These are phyloP conservation scores for Entelexis paramagnoliae DNA, from an alignment of 1,139 yeast species.

Conservation along the genomic window DNA sequence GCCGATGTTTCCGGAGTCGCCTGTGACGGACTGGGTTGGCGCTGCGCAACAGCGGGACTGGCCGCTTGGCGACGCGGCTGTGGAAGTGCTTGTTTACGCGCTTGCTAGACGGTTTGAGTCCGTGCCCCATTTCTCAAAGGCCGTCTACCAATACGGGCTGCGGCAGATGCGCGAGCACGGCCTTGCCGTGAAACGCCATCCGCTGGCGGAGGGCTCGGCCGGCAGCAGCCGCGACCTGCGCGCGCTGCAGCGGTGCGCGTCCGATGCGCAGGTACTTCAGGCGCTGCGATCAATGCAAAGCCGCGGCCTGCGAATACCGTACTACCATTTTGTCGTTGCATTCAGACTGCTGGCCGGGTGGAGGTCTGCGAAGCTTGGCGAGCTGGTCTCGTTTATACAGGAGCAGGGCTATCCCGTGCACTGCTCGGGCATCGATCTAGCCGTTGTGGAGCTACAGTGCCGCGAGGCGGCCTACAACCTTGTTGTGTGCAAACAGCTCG, in stretches of 20 bases:
- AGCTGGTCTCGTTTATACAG: constrained; percentile 9
- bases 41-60: constrained; percentile 19
- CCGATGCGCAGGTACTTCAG: not conserved
- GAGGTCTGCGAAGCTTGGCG: constrained; percentile 1
- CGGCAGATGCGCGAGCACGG: not conserved
- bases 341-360: constrained; percentile 12
- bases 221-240: not conserved
- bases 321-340: constrained; percentile 15
- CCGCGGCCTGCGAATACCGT: constrained; percentile 20
- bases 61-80: constrained; percentile 12
- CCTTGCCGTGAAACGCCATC: not conserved
- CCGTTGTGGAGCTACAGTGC: constrained; percentile 20
- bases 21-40: constrained; percentile 18
- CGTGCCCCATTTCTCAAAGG: not conserved
- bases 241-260: not conserved
- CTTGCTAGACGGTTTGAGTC: not conserved
- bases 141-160: not conserved
- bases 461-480: constrained; percentile 1
- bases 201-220: not conserved
- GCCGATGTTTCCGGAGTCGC: constrained; percentile 10
- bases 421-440: constrained; percentile 24
- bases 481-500: constrained; percentile 5
- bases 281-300: constrained; percentile 7
- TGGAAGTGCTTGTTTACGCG: not conserved
- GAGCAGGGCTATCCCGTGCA: constrained; percentile 20